A percentile compares a stretch with the other conserved stretches of the same genome.
These are phyloP conservation scores for Groenewaldozyma auringiensis DNA, from an alignment of 1,139 yeast species.

Conservation along the genomic window DNA sequence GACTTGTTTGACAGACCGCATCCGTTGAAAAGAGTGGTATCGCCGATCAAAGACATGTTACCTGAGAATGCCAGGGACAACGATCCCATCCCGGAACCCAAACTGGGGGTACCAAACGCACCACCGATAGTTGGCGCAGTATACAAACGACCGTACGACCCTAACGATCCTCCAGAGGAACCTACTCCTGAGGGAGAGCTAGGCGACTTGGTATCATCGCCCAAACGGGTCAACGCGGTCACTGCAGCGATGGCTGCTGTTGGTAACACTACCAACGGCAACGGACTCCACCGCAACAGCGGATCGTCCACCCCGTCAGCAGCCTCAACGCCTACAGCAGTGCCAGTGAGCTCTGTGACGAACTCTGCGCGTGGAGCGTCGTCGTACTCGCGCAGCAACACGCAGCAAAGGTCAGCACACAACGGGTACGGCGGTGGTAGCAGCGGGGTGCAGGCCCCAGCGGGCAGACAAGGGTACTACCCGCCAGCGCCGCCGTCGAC, in stretches of 20 bases:
- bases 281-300: background rate
- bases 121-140: slow-evolving; percentile 94
- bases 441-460: background rate
- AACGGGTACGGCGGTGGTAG: background rate
- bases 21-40: slow-evolving; percentile 59
- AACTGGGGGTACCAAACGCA: slow-evolving; percentile 71
- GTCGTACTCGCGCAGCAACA: background rate
- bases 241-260: background rate
- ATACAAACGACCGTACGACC: slow-evolving; percentile 64
- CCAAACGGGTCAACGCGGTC: background rate
- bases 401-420: too few species aligned
- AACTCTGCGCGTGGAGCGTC: background rate
- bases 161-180: slow-evolving; percentile 63
- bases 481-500: slow-evolving; percentile 24
- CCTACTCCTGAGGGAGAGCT: slow-evolving; percentile 41
- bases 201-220: slow-evolving; percentile 4
- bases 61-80: slow-evolving; percentile 63
- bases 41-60: slow-evolving; percentile 73
- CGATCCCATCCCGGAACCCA: slow-evolving; percentile 77
- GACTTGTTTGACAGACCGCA: slow-evolving; percentile 41
- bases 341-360: background rate
- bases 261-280: background rate
- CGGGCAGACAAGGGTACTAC: slow-evolving; percentile 15
- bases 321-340: slow-evolving; percentile 4
- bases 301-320: slow-evolving; percentile 8